Evolutionary conservation across 2,329 filamentous ascomycete genomes (phyloP).

Genomic region (Lojkania enalia): DNA sequence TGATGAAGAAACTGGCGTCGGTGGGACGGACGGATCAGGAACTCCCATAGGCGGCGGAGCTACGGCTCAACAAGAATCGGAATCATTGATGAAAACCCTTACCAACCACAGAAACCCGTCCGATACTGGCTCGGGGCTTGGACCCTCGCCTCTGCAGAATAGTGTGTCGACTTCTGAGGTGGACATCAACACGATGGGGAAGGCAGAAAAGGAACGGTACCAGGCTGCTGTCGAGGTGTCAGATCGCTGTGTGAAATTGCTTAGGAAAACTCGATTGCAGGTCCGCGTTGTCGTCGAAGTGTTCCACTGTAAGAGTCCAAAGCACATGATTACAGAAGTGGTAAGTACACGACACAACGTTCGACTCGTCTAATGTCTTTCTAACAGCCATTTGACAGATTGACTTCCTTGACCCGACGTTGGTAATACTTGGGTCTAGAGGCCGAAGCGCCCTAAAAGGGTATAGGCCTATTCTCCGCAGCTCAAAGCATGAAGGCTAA

Average conservation of each 20-base stretch:
- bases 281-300: slow-evolving; percentile 94
- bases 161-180: slow-evolving; percentile 40
- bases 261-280: slow-evolving; percentile 89
- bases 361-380: slow-evolving; percentile 12
- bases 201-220: slow-evolving; percentile 75
- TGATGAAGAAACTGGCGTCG: slow-evolving; percentile 72
- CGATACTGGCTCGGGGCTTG: slow-evolving; percentile 24
- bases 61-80: slow-evolving; percentile 75
- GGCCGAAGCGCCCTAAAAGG: slow-evolving; percentile 92
- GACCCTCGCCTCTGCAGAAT: slow-evolving; percentile 38
- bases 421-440: slow-evolving; percentile 90
- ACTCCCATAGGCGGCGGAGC: slow-evolving; percentile 70
- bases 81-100: slow-evolving; percentile 69
- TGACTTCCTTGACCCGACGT: slow-evolving; percentile 84
- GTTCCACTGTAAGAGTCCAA: slow-evolving; percentile 96
- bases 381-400: slow-evolving; percentile 59
- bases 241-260: slow-evolving; percentile 77
- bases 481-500: slow-evolving; percentile 25
- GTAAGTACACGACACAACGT: slow-evolving; percentile 47
- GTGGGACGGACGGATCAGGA: slow-evolving; percentile 55
- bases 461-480: slow-evolving; percentile 56
- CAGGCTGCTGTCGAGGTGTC: slow-evolving; percentile 83
- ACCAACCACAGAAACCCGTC: slow-evolving; percentile 46
- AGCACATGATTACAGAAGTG: slow-evolving; percentile 94
- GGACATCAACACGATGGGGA: slow-evolving; percentile 47